Conservation (phyloP, 768 basidiomycete species). For the Lentinula boryana region DNA sequence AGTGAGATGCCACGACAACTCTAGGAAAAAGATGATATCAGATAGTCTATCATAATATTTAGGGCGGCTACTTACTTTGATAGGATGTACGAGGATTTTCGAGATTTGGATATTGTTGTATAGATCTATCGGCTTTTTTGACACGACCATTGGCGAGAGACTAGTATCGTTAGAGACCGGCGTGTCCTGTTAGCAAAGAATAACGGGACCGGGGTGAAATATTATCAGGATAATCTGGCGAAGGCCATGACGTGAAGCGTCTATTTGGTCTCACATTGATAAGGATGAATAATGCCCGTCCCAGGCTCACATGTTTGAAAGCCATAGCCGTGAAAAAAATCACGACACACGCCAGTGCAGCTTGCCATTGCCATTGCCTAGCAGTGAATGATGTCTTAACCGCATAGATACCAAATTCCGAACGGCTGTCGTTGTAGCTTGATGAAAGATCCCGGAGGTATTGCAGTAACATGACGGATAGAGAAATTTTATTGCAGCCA, state of each 20-base stretch:
- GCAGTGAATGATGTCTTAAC: not conserved
- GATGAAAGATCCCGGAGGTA: not conserved
- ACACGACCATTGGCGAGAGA: not conserved
- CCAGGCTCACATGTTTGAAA: not conserved
- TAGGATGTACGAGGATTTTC: conserved; percentile 60
- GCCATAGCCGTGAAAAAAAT: not conserved
- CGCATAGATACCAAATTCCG: not conserved
- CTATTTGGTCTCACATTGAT: not conserved
- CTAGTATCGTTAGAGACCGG: not conserved
- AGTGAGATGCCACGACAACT: conserved; percentile 70
- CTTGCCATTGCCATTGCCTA: not conserved
- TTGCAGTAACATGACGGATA: not conserved
- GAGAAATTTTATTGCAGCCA: no score
- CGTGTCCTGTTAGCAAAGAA: not conserved
- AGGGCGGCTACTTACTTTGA: conserved; percentile 40
- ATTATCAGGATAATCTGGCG: not conserved
- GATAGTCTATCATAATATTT: not conserved
- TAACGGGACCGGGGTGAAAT: not conserved
- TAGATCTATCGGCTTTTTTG: not conserved
- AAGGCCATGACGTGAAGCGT: not conserved
- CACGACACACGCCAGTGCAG: not conserved
- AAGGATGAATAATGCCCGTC: not conserved
- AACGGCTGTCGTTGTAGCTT: not conserved
- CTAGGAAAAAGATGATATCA: conserved; percentile 26
- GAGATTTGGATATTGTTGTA: conserved; percentile 33